Conservation (phyloP, 768 basidiomycete genomes). For the Auricularia heimuer region DNA sequence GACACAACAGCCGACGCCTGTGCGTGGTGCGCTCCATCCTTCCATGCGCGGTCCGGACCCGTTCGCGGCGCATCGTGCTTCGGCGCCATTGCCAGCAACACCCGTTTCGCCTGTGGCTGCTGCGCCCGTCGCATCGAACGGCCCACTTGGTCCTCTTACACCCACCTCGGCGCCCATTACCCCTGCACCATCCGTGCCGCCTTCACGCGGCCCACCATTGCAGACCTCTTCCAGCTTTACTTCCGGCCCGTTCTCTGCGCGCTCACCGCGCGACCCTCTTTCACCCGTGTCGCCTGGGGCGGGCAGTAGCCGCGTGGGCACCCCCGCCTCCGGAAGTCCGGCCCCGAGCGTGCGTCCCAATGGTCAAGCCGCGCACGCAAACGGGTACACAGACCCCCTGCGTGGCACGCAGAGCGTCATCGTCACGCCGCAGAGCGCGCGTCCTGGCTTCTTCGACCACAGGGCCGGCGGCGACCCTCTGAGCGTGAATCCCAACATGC, state of each 20-base stretch:
- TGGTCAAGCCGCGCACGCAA: slow-evolving; percentile 11
- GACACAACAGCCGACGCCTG: slow-evolving; percentile 11
- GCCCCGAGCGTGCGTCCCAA: slow-evolving; percentile 20
- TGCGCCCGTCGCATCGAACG: not conserved
- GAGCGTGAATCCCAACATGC: not conserved
- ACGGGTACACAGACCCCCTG: slow-evolving; percentile 11
- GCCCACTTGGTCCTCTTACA: not conserved
- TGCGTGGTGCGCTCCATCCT: slow-evolving; percentile 11
- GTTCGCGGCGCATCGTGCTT: not conserved
- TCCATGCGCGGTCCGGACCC: slow-evolving; percentile 9
- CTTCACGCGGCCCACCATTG: not conserved
- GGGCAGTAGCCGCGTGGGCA: slow-evolving; percentile 36
- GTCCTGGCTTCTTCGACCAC: not conserved
- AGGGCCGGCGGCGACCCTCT: not conserved
- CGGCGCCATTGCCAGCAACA: not conserved
- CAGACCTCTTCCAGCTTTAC: not conserved
- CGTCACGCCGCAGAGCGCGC: not conserved
- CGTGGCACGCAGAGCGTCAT: not conserved
- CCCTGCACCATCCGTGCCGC: not conserved
- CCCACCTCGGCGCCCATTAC: not conserved
- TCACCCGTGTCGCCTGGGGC: slow-evolving; percentile 43
- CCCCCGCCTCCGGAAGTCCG: slow-evolving; percentile 25
- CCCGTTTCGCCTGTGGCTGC: not conserved
- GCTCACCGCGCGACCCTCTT: slow-evolving; percentile 21
- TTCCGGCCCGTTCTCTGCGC: slow-evolving; percentile 1